phyloP scores from a whole-genome alignment of 73 alveolate genomes.

The Blepharisma stoltei region DNA sequence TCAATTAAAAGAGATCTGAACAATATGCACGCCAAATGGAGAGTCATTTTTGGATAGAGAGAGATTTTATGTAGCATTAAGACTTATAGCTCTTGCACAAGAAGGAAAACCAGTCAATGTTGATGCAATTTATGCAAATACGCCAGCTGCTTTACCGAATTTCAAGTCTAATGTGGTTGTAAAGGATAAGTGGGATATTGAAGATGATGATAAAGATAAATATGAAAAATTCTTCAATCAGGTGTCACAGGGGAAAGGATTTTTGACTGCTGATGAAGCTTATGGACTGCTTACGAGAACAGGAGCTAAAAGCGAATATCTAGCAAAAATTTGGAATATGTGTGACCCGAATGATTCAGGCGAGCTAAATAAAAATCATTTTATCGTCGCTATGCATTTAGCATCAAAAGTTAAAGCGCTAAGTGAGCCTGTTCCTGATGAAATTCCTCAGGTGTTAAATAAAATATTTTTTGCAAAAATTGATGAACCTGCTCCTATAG shows the following conservation, averaged over 20 bases:
- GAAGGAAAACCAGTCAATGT: constrained; percentile 75
- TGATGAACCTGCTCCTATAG: not conserved
- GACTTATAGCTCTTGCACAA: constrained; percentile 92
- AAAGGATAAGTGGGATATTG: constrained; percentile 26
- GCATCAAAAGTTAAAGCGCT: not conserved
- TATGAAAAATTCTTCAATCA: not conserved
- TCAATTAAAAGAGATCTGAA: constrained; percentile 70
- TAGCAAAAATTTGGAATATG: constrained; percentile 54
- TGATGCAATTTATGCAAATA: constrained; percentile 57
- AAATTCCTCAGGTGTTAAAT: not conserved
- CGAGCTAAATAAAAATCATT: constrained; percentile 40
- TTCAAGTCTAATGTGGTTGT: constrained; percentile 16
- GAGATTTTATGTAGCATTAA: constrained; percentile 83
- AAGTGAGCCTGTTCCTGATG: constrained; percentile 28
- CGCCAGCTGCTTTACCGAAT: constrained; percentile 11
- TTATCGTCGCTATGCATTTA: constrained; percentile 57
- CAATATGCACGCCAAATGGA: constrained; percentile 62
- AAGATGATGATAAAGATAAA: constrained; percentile 19
- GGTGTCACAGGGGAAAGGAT: constrained; percentile 17
- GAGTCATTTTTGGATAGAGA: constrained; percentile 71
- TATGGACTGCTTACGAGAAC: constrained; percentile 39
- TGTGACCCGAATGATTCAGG: constrained; percentile 49
- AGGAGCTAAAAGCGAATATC: constrained; percentile 29
- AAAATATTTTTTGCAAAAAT: not conserved
- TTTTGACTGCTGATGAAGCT: constrained; percentile 14